phyloP scores from a whole-genome alignment of 148 eudicot genomes.

The Simmondsia chinensis region DNA sequence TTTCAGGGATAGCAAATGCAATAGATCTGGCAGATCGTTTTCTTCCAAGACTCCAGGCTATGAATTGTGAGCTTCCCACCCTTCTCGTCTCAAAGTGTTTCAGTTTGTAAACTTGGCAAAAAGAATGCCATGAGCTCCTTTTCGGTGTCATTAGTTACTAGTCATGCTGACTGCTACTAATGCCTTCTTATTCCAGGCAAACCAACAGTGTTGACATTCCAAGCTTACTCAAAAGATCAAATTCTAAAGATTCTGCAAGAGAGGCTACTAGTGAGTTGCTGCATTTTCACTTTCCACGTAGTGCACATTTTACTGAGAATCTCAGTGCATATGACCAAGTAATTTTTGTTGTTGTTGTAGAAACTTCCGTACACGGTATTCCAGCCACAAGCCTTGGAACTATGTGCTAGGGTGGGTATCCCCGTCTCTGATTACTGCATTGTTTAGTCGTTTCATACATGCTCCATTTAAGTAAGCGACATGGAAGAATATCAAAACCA shows the following conservation, averaged over 20 bases:
- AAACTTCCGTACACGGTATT: slow-evolving; percentile 62
- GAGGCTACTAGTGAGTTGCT: slow-evolving; percentile 46
- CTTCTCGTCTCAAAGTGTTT: no score
- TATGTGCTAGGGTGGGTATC: slow-evolving; percentile 85
- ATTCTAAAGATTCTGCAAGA: slow-evolving; percentile 62
- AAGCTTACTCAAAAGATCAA: slow-evolving; percentile 88
- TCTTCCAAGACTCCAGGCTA: slow-evolving; percentile 75
- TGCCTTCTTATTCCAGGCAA: slow-evolving; percentile 41
- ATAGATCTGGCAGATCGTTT: slow-evolving; percentile 87
- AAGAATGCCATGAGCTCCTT: neutral
- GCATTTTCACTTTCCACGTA: no score
- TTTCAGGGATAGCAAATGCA: slow-evolving; percentile 81
- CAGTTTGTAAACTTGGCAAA: no score
- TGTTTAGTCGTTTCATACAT: no score
- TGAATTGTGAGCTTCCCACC: slow-evolving; percentile 53
- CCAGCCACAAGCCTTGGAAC: slow-evolving; percentile 88
- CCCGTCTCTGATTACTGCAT: neutral
- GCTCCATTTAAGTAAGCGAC: no score
- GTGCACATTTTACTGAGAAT: neutral
- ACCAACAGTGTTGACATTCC: slow-evolving; percentile 70
- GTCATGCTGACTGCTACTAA: slow-evolving; percentile 6
- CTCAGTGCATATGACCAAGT: slow-evolving; percentile 3
- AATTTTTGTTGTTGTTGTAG: slow-evolving; percentile 24
- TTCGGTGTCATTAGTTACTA: neutral
- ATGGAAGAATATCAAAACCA: no score